phyloP scores from a whole-genome alignment of 2,329 filamentous ascomycete genomes.

The Verticillium longisporum region DNA sequence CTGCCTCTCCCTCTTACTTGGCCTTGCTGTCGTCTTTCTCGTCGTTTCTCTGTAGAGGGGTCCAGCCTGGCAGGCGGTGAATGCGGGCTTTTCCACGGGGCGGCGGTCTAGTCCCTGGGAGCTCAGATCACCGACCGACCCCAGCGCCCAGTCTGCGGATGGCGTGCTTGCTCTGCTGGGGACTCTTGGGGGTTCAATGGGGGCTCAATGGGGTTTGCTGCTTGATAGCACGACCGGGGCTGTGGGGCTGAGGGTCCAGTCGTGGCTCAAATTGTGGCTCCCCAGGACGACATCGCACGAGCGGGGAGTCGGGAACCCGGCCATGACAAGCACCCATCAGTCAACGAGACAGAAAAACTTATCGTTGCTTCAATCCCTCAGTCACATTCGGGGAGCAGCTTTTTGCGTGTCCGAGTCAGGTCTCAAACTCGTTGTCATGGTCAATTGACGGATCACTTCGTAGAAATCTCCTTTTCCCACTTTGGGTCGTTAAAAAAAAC shows the following conservation, averaged over 20 bases:
- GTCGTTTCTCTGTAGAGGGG: neutral
- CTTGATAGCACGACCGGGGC: neutral
- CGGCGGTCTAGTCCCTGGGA: neutral
- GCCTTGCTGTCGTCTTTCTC: neutral
- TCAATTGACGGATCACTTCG: too few relatives aligned
- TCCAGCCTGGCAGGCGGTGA: neutral
- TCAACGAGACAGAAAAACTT: neutral
- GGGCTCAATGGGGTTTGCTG: neutral
- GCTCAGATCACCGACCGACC: neutral
- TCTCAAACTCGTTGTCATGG: too few relatives aligned
- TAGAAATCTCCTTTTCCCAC: too few relatives aligned
- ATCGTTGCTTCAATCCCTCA: too few relatives aligned
- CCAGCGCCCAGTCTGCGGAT: neutral
- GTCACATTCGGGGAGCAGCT: too few relatives aligned
- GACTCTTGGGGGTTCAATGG: too few relatives aligned
- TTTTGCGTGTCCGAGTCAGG: too few relatives aligned
- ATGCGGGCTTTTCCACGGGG: neutral
- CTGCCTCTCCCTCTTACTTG: neutral
- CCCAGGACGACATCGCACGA: neutral
- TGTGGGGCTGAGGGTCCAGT: neutral
- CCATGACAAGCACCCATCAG: neutral
- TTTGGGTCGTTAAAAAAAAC: too few relatives aligned
- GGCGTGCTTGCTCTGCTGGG: neutral
- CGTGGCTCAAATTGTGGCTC: neutral
- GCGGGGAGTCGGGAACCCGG: too few relatives aligned